These are phyloP conservation scores for Apophysomyces ossiformis DNA, from an alignment of 371 early-diverging fungal genomes.

Conservation along the genomic window DNA sequence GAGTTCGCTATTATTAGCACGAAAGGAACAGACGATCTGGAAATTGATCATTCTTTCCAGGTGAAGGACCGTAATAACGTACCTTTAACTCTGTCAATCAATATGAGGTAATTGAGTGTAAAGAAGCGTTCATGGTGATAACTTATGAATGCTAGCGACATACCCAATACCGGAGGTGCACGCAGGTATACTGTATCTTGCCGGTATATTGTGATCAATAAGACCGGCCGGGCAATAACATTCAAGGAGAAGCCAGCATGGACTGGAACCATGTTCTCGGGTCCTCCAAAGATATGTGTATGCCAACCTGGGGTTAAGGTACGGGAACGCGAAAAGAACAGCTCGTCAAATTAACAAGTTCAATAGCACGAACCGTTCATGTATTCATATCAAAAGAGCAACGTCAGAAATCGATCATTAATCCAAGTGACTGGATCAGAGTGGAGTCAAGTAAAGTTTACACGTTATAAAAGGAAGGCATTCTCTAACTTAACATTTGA, in stretches of 20 bases:
- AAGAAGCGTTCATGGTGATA: neutral
- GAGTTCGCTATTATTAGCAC: conserved; percentile 90
- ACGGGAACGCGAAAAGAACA: neutral
- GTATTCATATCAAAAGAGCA: conserved; percentile 90
- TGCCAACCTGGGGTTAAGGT: conserved; percentile 38
- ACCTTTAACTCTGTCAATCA: conserved; percentile 71
- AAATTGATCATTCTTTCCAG: conserved; percentile 71
- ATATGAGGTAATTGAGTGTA: conserved; percentile 57
- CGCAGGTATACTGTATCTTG: conserved; percentile 68
- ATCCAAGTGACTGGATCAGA: conserved; percentile 81
- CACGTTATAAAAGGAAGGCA: neutral
- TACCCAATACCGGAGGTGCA: conserved; percentile 72
- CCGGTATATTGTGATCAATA: conserved; percentile 90
- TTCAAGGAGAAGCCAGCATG: conserved; percentile 84
- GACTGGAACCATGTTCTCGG: conserved; percentile 72
- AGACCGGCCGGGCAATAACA: conserved; percentile 81
- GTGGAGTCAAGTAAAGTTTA: conserved; percentile 71
- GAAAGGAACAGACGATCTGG: conserved; percentile 69
- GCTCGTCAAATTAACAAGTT: neutral
- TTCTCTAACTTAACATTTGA: neutral
- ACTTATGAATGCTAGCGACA: conserved; percentile 38
- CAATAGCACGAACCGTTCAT: conserved; percentile 79
- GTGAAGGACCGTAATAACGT: conserved; percentile 70
- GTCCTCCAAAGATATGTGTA: conserved; percentile 60
- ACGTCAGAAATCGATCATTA: conserved; percentile 82